phyloP scores from a whole-genome alignment of 2,329 filamentous ascomycete genomes.

The Fusarium pseudonygamai region DNA sequence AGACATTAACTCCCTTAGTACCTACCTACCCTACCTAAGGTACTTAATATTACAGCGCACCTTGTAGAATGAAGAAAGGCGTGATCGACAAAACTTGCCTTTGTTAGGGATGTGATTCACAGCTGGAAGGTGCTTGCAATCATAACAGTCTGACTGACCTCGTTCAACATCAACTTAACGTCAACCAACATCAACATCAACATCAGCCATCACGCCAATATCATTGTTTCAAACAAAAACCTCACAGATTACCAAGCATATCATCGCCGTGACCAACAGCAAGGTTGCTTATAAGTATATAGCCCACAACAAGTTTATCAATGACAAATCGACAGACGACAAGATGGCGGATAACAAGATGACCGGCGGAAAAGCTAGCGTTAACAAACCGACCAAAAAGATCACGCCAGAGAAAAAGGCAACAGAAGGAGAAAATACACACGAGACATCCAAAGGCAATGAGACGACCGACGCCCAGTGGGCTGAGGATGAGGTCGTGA shows the following conservation, averaged over 20 bases:
- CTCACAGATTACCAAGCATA: neutral
- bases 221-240: neutral
- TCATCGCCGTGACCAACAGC: neutral
- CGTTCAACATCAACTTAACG: neutral
- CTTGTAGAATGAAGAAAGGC: neutral
- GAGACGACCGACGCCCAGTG: neutral
- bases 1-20: neutral
- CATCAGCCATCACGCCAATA: neutral
- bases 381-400: neutral
- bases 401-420: neutral
- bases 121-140: neutral
- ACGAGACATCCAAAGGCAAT: neutral
- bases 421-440: neutral
- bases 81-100: neutral
- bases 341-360: neutral
- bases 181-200: neutral
- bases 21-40: neutral
- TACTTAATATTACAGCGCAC: neutral
- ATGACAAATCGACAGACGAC: neutral
- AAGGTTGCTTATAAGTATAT: neutral
- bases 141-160: neutral
- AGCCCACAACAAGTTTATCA: neutral
- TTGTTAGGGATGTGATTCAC: neutral
- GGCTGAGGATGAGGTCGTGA: neutral
- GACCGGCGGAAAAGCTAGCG: neutral